These are phyloP conservation scores for Trichosporon asahii DNA, from an alignment of 1,284 basidiomycete genomes.

Conservation along the genomic window DNA sequence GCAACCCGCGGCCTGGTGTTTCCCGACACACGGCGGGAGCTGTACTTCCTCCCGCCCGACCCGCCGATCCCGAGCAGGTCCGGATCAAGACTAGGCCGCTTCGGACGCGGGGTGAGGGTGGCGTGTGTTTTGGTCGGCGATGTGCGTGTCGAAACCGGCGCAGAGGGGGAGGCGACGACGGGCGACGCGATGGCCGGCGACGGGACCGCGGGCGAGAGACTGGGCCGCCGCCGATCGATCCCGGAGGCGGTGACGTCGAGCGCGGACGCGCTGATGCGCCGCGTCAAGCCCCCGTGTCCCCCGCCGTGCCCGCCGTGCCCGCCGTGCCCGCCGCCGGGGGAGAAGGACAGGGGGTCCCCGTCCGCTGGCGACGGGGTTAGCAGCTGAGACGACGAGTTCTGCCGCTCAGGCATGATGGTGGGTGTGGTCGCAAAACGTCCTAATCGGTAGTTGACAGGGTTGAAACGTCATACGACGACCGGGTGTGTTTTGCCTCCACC, in stretches of 20 bases:
- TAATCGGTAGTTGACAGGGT: background rate
- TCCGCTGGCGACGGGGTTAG: background rate
- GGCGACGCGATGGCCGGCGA: background rate
- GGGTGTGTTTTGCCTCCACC: slow-evolving; percentile 6
- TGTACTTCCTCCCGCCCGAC: background rate
- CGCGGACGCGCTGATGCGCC: background rate
- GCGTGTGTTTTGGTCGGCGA: slow-evolving; percentile 1
- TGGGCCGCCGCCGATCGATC: background rate
- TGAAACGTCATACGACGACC: background rate
- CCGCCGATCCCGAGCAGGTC: slow-evolving; percentile 15
- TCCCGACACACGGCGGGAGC: background rate
- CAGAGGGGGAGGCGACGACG: background rate
- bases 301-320: too few relatives aligned
- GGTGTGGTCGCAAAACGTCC: background rate
- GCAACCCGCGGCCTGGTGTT: slow-evolving; percentile 12
- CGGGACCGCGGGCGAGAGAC: background rate
- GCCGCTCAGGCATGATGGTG: slow-evolving; percentile 9
- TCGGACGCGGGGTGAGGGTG: background rate
- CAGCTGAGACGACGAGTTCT: slow-evolving; percentile 9
- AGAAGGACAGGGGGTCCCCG: background rate
- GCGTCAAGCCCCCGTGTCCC: background rate
- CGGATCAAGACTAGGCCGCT: slow-evolving; percentile 9
- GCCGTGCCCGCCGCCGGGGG: background rate
- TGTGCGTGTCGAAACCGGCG: background rate
- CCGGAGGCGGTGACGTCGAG: background rate